Evolutionary conservation across 768 basidiomycete genomes (phyloP).

Genomic region (Lepiota venenata): DNA sequence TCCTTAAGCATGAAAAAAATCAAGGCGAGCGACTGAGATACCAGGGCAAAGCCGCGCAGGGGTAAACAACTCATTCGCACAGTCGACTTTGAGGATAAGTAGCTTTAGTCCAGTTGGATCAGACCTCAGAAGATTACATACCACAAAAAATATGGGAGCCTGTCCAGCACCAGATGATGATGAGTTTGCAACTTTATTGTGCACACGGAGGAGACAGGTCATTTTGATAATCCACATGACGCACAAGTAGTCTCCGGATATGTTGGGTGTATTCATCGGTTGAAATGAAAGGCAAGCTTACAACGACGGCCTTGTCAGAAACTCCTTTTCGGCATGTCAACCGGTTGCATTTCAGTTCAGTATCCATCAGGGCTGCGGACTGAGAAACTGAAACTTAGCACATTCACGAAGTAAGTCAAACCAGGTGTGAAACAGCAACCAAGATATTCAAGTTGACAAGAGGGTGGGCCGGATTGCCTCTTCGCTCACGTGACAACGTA

Average conservation of each 20-base stretch:
- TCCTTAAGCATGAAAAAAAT: background rate
- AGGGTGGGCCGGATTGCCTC: too few relatives aligned
- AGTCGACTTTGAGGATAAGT: constrained; percentile 51
- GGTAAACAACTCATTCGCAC: constrained; percentile 82
- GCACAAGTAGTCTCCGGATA: constrained; percentile 26
- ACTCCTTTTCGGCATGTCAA: constrained; percentile 67
- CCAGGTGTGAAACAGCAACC: too few relatives aligned
- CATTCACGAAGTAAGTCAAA: background rate
- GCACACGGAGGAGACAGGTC: background rate
- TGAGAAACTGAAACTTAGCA: background rate
- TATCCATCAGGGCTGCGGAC: constrained; percentile 49
- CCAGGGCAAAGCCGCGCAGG: constrained; percentile 78
- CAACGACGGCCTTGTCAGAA: constrained; percentile 81
- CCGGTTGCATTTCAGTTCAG: constrained; percentile 76
- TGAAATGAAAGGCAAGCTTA: constrained; percentile 34
- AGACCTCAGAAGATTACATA: constrained; percentile 25
- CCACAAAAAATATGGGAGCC: constrained; percentile 89
- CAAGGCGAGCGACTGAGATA: constrained; percentile 17
- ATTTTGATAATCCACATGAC: constrained; percentile 3
- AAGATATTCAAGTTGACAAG: too few relatives aligned
- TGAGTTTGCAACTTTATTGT: background rate
- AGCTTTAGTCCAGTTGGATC: too few relatives aligned
- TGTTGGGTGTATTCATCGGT: background rate
- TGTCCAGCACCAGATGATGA: constrained; percentile 21
- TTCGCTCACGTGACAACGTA: too few relatives aligned